phyloP scores from a whole-genome alignment of 352 stramenopile genomes.

The Phytopythium cucurbitacearum region DNA sequence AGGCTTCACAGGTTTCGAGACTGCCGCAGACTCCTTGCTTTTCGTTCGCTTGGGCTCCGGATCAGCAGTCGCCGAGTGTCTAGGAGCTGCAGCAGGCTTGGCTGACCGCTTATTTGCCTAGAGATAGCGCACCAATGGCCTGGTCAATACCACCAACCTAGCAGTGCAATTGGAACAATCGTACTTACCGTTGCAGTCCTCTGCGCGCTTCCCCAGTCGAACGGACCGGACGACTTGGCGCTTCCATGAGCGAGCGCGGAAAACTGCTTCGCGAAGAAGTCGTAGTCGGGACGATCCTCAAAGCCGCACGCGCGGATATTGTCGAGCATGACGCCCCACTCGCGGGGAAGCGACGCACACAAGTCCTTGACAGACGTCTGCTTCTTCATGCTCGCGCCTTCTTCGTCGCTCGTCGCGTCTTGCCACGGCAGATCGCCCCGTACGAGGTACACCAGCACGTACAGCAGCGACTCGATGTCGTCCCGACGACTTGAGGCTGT shows the following conservation, averaged over 20 bases:
- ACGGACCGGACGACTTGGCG: slow-evolving; percentile 24
- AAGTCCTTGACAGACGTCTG: slow-evolving; percentile 48
- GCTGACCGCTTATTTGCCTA: neutral
- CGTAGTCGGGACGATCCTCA: slow-evolving; percentile 77
- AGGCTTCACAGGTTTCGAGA: neutral
- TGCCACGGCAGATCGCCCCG: slow-evolving; percentile 74
- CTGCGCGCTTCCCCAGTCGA: slow-evolving; percentile 35
- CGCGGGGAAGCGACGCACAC: slow-evolving; percentile 37
- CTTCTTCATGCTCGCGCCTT: slow-evolving; percentile 73
- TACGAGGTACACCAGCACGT: slow-evolving; percentile 88
- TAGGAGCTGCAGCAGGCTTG: slow-evolving; percentile 11
- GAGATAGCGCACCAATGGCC: neutral
- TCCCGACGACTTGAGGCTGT: slow-evolving; percentile 81
- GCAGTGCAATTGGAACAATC: neutral
- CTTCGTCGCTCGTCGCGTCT: slow-evolving; percentile 47
- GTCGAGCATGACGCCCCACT: slow-evolving; percentile 61
- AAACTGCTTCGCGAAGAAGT: slow-evolving; percentile 52
- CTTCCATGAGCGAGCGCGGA: slow-evolving; percentile 45
- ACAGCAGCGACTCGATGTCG: slow-evolving; percentile 89
- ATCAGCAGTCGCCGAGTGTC: slow-evolving; percentile 12
- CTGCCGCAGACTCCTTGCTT: slow-evolving; percentile 7
- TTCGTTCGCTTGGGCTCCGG: slow-evolving; percentile 27
- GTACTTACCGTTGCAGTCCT: slow-evolving; percentile 18
- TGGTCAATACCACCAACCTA: neutral
- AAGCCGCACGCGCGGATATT: slow-evolving; percentile 54